These are phyloP conservation scores for Tephrocybe sp. DNA, from an alignment of 768 basidiomycete genomes.

Conservation along the genomic window DNA sequence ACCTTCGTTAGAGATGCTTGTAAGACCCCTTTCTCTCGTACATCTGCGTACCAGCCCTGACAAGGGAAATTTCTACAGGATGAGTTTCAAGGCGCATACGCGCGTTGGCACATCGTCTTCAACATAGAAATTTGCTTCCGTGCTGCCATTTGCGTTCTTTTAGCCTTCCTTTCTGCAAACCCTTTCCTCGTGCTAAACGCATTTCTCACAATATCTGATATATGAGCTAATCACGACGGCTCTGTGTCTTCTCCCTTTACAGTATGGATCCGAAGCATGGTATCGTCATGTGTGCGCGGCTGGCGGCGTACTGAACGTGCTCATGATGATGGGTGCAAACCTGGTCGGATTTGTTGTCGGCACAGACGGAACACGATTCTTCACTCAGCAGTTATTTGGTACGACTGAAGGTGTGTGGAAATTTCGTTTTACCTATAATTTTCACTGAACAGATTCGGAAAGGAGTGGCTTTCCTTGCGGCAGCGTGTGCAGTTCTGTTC, in stretches of 20 bases:
- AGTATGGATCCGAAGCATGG: slow-evolving; percentile 75
- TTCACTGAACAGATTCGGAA: not conserved
- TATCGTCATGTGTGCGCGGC: slow-evolving; percentile 82
- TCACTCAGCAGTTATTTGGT: slow-evolving; percentile 59
- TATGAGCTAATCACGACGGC: not conserved
- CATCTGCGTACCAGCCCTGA: not conserved
- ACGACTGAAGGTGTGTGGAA: slow-evolving; percentile 57
- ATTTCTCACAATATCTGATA: no score
- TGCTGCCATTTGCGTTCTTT: not conserved
- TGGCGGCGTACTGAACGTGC: slow-evolving; percentile 79
- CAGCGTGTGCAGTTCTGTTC: slow-evolving; percentile 66
- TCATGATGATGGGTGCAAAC: slow-evolving; percentile 91
- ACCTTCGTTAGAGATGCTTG: slow-evolving; percentile 55
- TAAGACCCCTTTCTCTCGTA: slow-evolving; percentile 32
- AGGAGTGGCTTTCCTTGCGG: slow-evolving; percentile 67
- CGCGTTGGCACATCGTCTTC: slow-evolving; percentile 91
- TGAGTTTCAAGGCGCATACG: slow-evolving; percentile 65
- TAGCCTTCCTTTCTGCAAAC: not conserved
- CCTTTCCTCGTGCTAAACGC: no score
- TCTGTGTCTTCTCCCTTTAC: not conserved
- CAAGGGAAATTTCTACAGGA: not conserved
- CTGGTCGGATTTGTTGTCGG: slow-evolving; percentile 95
- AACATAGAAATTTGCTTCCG: slow-evolving; percentile 92
- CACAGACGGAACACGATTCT: slow-evolving; percentile 69
- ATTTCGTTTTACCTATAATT: not conserved